These are phyloP conservation scores for Trifolium subterraneum DNA, from an alignment of 306 rosid genomes.

Conservation along the genomic window DNA sequence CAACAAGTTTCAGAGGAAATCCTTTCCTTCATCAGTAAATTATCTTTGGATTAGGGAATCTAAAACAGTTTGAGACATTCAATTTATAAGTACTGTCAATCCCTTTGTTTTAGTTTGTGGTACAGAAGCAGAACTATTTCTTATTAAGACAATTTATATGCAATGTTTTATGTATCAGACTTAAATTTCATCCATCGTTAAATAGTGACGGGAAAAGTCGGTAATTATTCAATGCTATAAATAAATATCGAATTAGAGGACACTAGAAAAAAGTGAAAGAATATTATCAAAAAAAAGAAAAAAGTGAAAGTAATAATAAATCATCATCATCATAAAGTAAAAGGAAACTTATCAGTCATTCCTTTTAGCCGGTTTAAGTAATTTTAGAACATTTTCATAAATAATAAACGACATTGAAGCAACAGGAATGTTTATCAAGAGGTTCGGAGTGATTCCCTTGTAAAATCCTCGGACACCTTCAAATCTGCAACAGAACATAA, in stretches of 20 bases:
- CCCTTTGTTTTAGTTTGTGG: conserved; percentile 5
- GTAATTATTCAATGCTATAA: background rate
- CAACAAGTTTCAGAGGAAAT: conserved; percentile 52
- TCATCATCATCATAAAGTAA: conserved; percentile 16
- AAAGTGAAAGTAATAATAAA: background rate
- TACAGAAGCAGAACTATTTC: background rate
- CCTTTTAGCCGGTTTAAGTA: conserved; percentile 61
- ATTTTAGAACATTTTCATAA: conserved; percentile 76
- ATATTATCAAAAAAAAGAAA: no score
- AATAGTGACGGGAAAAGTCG: background rate
- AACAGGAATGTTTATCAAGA: conserved; percentile 87
- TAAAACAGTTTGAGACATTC: background rate
- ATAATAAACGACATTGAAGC: conserved; percentile 81
- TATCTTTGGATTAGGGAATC: conserved; percentile 29
- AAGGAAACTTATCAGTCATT: conserved; percentile 51
- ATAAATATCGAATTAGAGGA: conserved; percentile 7
- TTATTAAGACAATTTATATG: background rate
- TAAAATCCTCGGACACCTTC: conserved; percentile 96
- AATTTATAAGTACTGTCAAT: background rate
- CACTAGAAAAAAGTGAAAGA: background rate
- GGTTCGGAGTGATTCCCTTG: conserved; percentile 86
- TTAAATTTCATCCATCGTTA: background rate
- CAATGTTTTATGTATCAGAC: background rate
- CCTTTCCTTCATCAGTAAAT: conserved; percentile 50
- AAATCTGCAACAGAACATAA: conserved; percentile 60